Evolutionary conservation across 805 yeast genomes (phyloP), one percentile per base, ranked within the genome.

Genomic region (Yarrowia keelungensis): DNA sequence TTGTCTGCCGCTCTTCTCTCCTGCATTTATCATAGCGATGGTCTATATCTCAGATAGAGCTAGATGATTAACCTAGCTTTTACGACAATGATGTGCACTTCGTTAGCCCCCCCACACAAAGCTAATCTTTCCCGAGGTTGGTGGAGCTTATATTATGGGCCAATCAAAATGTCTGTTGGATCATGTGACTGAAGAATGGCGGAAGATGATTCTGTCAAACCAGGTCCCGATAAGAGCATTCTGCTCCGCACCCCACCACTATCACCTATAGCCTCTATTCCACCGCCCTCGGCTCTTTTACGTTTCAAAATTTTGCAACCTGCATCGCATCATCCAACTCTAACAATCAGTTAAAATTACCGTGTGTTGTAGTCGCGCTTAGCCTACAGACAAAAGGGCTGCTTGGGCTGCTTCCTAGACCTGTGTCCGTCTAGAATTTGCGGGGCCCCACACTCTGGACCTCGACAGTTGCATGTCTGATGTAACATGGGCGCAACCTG

Each of bases 71-170:
- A 16, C 56, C 16, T 39, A 32, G 8, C 32, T 19, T 46, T 46
- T 46, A 50, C 14, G 39, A 50, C 32, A 8, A 0, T 19, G 41
- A 36, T 51, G 8, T 3, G 8, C 15, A 12, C 26, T 39, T 12
- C 15, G 53, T 19, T 19, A 19, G 19, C 19, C 19, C 19, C 45
- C 59, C 43, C 59, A 53, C 59, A 53, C 19, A 49, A 53, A 12
- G 45, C 35, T 53, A 16, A 39, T 53, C 45, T 36, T 19, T 53
- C 58, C 58, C 43, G 58, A 53, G 58, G 43, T 7, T 39, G 9
- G 42, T n/a, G 22, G 45, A 53, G 59, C 45, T 53, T 38, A 53
- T 12, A 51, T 53, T 39, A 19, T 53, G 58, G 32, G 43, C 59
- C 59, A 53, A 19, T 53, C 10, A 15, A 47, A 50, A 32, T 26